Base-by-base conservation (phyloP, 2,329 filamentous ascomycete genomes). In the Parasarocladium wereldwijsianum region DNA sequence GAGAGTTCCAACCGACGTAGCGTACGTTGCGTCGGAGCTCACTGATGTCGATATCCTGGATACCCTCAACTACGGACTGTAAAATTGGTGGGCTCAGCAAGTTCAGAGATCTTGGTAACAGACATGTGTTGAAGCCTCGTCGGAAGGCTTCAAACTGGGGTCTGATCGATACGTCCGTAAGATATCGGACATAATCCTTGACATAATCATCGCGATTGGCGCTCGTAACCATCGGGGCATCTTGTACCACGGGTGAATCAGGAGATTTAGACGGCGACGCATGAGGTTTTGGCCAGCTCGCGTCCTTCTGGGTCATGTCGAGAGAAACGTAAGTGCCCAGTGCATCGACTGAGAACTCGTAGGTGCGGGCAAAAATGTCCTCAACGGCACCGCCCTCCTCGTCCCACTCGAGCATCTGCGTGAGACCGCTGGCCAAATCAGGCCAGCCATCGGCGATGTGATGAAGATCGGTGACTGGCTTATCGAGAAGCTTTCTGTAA, bases 391-490 rank as follows among this genome's bases (percentile, higher is more conserved):
- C 83, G 30, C 90, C 60, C 24, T 60, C 63, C 41, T 77, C 78
- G 26, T 77, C 66, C 83, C 83, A 94, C 25, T 78, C 66, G 2
- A 87, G 57, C 2, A 96, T 58, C 4, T 66, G 62, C 4, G 72
- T 73, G 11, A 98, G 62, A 0, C 84, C 80, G 40, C 66, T 83
- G 2, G 75, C 72, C 4, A 93, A 64, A 11, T 78, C 75, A 2
- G 84, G 81, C 87, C 87, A 96, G 4, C 83, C 85, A 42, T 94
- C 86, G 3, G 66, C 62, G 37, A 96, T 84, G 46, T 86, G 76
- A 26, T 83, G 70, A 2, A 90, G 58, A 33, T 76, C 67, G 19
- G 70, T 71, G 11, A 80, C 71, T 7, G 75, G 71, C 34, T 77
- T 61, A 7, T 70, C 72, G 1, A 93, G 61, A 1, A 96, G 63